These are phyloP conservation scores for Blastobotrys attinorum DNA, from an alignment of 805 yeast genomes.

Conservation along the genomic window DNA sequence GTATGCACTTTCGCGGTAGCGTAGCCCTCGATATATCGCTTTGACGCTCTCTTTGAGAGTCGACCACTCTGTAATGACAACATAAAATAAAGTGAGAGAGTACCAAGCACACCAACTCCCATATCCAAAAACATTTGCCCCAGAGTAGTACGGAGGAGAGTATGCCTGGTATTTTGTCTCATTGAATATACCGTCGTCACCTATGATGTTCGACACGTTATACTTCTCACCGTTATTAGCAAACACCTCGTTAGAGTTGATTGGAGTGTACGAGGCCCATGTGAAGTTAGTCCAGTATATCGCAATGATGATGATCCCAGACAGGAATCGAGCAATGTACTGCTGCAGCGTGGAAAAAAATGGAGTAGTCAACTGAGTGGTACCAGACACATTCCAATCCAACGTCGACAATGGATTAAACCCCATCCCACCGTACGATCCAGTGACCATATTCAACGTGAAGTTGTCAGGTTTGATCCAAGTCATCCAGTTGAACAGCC, in stretches of 20 bases:
- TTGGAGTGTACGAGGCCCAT: constrained; percentile 55
- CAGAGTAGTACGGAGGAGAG: constrained; percentile 53
- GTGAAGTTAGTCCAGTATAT: constrained; percentile 48
- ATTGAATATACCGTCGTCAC: constrained; percentile 33
- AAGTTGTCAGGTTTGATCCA: constrained; percentile 50
- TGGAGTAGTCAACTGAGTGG: constrained; percentile 44
- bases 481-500: constrained; percentile 49
- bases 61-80: constrained; percentile 6
- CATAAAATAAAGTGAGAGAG: constrained; percentile 44
- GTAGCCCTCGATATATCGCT: constrained; percentile 6
- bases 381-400: constrained; percentile 36
- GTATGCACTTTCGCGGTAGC: background rate
- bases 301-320: constrained; percentile 41
- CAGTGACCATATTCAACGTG: constrained; percentile 43
- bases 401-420: constrained; percentile 35
- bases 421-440: constrained; percentile 32
- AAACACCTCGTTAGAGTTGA: constrained; percentile 45
- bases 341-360: constrained; percentile 44
- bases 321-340: constrained; percentile 36
- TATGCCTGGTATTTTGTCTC: constrained; percentile 37
- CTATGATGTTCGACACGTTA: constrained; percentile 40
- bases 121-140: constrained; percentile 45
- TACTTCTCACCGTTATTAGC: constrained; percentile 45
- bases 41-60: background rate
- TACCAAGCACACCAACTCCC: constrained; percentile 48